A percentile compares a stretch with the other conserved stretches of the same genome.
Evolutionary conservation across 1,139 yeast species (phyloP).

Genomic region (Yamadazyma conglobata): DNA sequence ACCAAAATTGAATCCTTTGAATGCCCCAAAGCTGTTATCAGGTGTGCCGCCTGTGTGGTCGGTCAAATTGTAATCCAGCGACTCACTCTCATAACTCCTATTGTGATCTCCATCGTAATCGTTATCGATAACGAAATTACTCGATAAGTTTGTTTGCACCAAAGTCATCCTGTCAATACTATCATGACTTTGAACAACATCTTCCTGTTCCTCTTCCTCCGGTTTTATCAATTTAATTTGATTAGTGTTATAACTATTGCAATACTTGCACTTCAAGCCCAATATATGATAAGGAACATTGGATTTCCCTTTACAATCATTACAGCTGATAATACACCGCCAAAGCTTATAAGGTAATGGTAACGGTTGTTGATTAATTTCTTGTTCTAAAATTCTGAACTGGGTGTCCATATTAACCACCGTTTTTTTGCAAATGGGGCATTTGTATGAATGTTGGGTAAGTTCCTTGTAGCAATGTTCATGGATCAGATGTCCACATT

Average conservation of each 20-base stretch:
- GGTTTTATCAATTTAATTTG: constrained; percentile 64
- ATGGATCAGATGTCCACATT: constrained; percentile 93
- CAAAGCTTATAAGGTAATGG: constrained; percentile 78
- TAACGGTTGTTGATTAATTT: constrained; percentile 69
- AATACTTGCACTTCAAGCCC: constrained; percentile 83
- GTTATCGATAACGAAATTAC: constrained; percentile 37
- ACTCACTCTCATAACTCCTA: constrained; percentile 15
- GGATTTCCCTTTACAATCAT: constrained; percentile 85
- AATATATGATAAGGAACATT: constrained; percentile 75
- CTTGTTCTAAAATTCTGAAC: constrained; percentile 80
- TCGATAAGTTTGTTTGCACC: constrained; percentile 33
- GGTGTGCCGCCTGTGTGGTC: constrained; percentile 13
- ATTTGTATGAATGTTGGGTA: constrained; percentile 76
- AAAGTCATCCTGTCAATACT: constrained; percentile 26
- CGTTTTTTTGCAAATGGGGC: constrained; percentile 86
- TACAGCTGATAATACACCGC: constrained; percentile 77
- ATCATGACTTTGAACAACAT: constrained; percentile 13
- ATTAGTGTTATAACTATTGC: constrained; percentile 82
- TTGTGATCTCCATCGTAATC: constrained; percentile 21
- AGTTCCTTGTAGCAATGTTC: constrained; percentile 78
- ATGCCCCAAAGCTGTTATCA: no score
- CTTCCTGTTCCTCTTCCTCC: constrained; percentile 42
- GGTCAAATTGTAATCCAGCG: constrained; percentile 2
- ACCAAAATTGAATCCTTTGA: constrained; percentile 17
- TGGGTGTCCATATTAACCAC: constrained; percentile 85